These are phyloP conservation scores for Agaricus sinodeliciosus DNA, from an alignment of 768 basidiomycete genomes.

Conservation along the genomic window DNA sequence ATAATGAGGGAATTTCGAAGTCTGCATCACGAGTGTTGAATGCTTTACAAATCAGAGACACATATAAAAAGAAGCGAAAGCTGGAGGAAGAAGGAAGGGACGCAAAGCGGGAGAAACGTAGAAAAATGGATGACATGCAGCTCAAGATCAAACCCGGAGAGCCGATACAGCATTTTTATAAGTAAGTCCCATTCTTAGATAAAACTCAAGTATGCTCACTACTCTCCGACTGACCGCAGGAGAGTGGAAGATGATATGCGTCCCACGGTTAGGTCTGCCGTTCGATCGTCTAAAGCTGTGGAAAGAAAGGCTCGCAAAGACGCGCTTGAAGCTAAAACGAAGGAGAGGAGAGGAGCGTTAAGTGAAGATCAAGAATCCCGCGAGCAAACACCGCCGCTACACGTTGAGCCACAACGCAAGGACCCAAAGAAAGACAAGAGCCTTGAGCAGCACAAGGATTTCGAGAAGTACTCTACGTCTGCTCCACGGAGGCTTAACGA, in stretches of 20 bases:
- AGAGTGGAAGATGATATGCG: slow-evolving; percentile 72
- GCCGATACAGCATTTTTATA: slow-evolving; percentile 70
- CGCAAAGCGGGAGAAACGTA: slow-evolving; percentile 22
- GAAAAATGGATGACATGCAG: slow-evolving; percentile 21
- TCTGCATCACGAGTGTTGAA: slow-evolving; percentile 59
- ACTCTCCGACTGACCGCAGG: slow-evolving; percentile 26
- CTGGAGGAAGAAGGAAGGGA: slow-evolving; percentile 23
- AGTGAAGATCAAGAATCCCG: slow-evolving; percentile 12
- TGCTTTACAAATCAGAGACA: slow-evolving; percentile 49
- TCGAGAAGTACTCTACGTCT: slow-evolving; percentile 41
- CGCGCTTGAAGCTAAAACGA: slow-evolving; percentile 23
- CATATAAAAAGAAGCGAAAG: slow-evolving; percentile 45
- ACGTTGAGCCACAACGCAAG: slow-evolving; percentile 2
- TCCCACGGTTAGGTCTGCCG: slow-evolving; percentile 53
- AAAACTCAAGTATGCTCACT: neutral
- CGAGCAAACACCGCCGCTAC: slow-evolving; percentile 13
- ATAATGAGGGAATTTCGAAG: slow-evolving; percentile 64
- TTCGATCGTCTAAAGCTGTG: slow-evolving; percentile 48
- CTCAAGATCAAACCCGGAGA: slow-evolving; percentile 59
- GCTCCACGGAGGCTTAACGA: slow-evolving; percentile 65
- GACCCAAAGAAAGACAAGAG: slow-evolving; percentile 19
- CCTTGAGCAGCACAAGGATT: slow-evolving; percentile 36
- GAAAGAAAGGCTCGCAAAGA: slow-evolving; percentile 38
- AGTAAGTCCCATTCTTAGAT: slow-evolving; percentile 29
- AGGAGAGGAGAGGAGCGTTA: slow-evolving; percentile 15